Evolutionary conservation across 106 monocot species (phyloP).

Genomic region (Dendrobium huoshanense): DNA sequence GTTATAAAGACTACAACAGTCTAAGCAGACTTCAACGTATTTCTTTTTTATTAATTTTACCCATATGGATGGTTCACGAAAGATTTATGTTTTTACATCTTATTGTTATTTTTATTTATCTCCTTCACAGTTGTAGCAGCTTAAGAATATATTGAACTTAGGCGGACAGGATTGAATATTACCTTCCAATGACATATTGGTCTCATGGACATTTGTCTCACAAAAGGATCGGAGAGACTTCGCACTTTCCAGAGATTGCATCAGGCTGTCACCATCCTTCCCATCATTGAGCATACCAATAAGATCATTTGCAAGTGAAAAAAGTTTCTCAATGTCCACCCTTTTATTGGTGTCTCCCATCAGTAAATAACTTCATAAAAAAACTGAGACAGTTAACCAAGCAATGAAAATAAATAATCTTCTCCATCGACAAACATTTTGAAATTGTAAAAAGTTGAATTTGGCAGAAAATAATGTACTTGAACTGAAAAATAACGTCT

Average conservation of each 20-base stretch:
- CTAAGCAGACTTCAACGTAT: background rate
- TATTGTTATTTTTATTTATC: background rate
- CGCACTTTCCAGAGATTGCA: slow-evolving; percentile 27
- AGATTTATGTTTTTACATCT: background rate
- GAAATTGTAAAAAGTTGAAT: background rate
- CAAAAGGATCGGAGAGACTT: slow-evolving; percentile 25
- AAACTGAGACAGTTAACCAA: background rate
- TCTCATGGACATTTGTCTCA: slow-evolving; percentile 25
- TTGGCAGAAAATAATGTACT: background rate
- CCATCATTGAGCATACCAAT: slow-evolving; percentile 26
- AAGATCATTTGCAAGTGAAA: slow-evolving; percentile 47
- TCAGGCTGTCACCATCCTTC: slow-evolving; percentile 46
- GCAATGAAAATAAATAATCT: background rate
- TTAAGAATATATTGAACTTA: background rate
- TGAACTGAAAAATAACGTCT: background rate
- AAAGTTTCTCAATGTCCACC: slow-evolving; percentile 32
- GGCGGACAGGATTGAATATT: background rate
- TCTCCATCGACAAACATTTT: background rate
- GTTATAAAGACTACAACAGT: background rate
- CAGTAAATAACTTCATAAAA: background rate
- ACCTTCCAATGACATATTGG: slow-evolving; percentile 39
- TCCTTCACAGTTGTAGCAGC: background rate
- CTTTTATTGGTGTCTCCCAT: slow-evolving; percentile 25
- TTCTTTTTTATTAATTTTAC: background rate
- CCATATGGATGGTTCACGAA: background rate